Percentiles rank a stretch among this genome's conserved stretches.
Evolutionary conservation across 2,329 filamentous ascomycete species (phyloP).

Genomic region (Atkinsonella texensis): DNA sequence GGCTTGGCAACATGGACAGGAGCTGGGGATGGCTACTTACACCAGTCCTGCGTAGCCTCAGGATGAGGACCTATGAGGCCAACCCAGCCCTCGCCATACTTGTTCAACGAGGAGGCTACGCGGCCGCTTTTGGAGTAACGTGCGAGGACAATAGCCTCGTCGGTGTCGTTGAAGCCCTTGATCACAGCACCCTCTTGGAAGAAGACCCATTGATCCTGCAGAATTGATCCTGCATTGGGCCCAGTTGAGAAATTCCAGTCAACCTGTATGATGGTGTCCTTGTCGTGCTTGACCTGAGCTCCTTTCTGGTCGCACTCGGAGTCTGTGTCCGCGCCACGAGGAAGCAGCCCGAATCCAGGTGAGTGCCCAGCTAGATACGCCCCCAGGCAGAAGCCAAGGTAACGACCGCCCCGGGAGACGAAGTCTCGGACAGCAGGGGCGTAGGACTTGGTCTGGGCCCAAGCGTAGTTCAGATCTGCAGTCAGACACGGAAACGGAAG

Average conservation of each 20-base stretch:
- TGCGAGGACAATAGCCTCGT: constrained; percentile 9
- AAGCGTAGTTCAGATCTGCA: constrained; percentile 12
- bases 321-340: constrained; percentile 6
- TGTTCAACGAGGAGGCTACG: constrained; percentile 14
- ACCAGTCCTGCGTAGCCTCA: constrained; percentile 15
- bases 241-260: constrained; percentile 14
- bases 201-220: constrained; percentile 13
- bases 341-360: constrained; percentile 14
- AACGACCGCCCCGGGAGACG: constrained; percentile 13
- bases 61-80: constrained; percentile 16
- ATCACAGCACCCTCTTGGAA: constrained; percentile 16
- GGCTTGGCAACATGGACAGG: too few relatives aligned
- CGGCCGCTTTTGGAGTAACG: constrained; percentile 13
- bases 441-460: constrained; percentile 9
- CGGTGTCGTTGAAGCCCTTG: constrained; percentile 9
- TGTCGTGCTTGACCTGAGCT: constrained; percentile 11
- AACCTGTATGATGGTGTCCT: constrained; percentile 14
- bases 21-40: constrained; percentile 8
- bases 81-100: constrained; percentile 15
- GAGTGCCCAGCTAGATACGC: constrained; percentile 15
- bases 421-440: constrained; percentile 10
- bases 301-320: constrained; percentile 8
- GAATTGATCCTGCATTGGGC: constrained; percentile 8
- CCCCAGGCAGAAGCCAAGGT: constrained; percentile 17
- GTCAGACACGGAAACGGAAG: background rate